Conservation (phyloP, 192 early-diverging fungal genomes). For the Coemansia sp. region DNA sequence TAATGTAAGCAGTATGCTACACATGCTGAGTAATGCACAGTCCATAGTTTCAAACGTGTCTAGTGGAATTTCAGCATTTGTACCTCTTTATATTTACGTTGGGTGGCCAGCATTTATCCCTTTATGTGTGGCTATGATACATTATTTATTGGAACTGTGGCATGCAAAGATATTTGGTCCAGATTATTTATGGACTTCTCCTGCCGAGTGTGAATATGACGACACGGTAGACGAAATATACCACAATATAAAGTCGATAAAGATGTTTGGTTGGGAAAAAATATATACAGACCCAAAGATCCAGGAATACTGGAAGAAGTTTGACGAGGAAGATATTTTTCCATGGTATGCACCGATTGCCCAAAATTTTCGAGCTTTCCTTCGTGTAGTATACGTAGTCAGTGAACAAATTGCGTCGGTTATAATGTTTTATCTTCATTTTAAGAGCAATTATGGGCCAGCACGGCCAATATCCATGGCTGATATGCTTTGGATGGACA, state of each 20-base stretch:
- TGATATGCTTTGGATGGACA: background rate
- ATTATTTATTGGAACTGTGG: background rate
- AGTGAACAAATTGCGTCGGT: background rate
- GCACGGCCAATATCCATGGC: background rate
- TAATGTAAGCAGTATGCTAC: background rate
- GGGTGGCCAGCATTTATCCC: conserved; percentile 26
- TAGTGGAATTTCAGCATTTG: background rate
- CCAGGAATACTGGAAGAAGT: too few species aligned
- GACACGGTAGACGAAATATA: background rate
- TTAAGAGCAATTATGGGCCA: background rate
- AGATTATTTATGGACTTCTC: background rate
- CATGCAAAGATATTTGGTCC: background rate
- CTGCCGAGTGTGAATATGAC: background rate
- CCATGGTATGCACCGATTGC: background rate
- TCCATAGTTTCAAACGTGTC: conserved; percentile 1
- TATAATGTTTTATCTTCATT: background rate
- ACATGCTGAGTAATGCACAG: background rate
- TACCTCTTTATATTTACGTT: background rate
- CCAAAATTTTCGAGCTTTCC: background rate
- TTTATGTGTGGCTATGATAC: background rate
- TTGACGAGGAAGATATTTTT: background rate
- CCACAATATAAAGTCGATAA: background rate
- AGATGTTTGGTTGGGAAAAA: too few species aligned
- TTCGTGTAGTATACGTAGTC: too few species aligned
- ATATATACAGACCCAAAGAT: too few species aligned